These are phyloP conservation scores for Aureobasidium sp. DNA, from an alignment of 2,329 filamentous ascomycete genomes.

Conservation along the genomic window DNA sequence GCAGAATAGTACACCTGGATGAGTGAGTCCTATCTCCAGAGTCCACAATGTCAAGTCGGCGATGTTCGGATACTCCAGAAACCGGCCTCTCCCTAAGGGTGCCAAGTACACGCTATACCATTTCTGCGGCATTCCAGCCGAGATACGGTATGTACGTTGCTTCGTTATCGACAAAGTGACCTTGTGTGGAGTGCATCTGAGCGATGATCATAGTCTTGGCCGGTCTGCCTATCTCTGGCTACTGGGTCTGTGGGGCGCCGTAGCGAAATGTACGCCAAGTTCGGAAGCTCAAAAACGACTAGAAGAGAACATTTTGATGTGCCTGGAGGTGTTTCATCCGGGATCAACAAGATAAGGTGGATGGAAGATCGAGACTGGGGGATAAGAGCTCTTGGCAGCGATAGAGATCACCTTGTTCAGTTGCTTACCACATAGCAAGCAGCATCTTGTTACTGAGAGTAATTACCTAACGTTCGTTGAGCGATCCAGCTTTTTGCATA, in stretches of 20 bases:
- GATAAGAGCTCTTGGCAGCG: conserved; percentile 3
- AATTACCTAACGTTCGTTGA: not conserved
- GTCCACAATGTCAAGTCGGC: not conserved
- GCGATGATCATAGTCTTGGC: not conserved
- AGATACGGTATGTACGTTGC: not conserved
- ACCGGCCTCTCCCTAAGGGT: not conserved
- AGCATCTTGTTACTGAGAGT: not conserved
- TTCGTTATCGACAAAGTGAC: not conserved
- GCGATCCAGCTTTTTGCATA: not conserved
- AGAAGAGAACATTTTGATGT: not conserved
- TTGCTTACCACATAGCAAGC: not conserved
- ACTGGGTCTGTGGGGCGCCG: not conserved
- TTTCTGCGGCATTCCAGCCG: not conserved
- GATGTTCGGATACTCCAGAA: not conserved
- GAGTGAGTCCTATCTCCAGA: not conserved
- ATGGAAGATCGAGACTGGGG: not conserved
- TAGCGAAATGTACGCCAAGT: not conserved
- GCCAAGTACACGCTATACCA: conserved; percentile 3
- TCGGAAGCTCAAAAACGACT: not conserved
- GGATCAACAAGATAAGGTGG: conserved; percentile 4
- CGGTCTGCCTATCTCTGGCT: not conserved
- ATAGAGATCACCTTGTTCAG: not conserved
- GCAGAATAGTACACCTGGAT: not conserved
- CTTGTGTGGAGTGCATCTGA: not conserved
- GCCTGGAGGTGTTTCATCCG: not conserved